Evolutionary conservation across 208 protist genomes (phyloP).

Genomic region (Trypanosoma avium): DNA sequence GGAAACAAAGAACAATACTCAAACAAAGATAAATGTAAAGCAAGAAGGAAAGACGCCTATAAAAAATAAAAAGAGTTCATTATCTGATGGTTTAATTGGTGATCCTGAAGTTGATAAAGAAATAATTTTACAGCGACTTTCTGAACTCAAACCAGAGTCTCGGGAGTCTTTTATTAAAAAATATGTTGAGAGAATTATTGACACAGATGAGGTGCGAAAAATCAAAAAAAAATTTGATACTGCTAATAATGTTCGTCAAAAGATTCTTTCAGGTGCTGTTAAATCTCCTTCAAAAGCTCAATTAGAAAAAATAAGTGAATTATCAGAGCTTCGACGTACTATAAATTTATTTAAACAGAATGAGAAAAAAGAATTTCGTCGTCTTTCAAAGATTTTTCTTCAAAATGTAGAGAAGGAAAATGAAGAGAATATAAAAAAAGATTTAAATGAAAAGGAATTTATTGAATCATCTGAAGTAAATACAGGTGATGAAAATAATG

Average conservation of each 20-base stretch:
- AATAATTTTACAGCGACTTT: conserved; percentile 1
- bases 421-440: conserved; percentile 18
- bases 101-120: conserved; percentile 19
- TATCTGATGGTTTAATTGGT: conserved; percentile 1
- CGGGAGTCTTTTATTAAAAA: conserved; percentile 22
- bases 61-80: neutral
- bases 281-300: conserved; percentile 41
- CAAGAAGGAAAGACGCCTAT: neutral
- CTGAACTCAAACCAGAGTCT: neutral
- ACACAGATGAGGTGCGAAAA: conserved; percentile 12
- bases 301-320: conserved; percentile 22
- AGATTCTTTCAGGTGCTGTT: conserved; percentile 30
- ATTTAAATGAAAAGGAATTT: conserved; percentile 15
- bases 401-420: conserved; percentile 1
- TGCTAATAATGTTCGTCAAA: conserved; percentile 20
- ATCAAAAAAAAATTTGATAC: conserved; percentile 26
- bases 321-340: conserved; percentile 30
- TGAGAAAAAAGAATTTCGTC: conserved; percentile 22
- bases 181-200: conserved; percentile 22
- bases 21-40: neutral
- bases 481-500: neutral
- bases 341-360: conserved; percentile 16
- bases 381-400: conserved; percentile 14
- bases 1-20: neutral
- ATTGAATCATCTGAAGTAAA: neutral